Base-by-base conservation (phyloP, 306 rosid genomes). In the Cucumis melo region DNA sequence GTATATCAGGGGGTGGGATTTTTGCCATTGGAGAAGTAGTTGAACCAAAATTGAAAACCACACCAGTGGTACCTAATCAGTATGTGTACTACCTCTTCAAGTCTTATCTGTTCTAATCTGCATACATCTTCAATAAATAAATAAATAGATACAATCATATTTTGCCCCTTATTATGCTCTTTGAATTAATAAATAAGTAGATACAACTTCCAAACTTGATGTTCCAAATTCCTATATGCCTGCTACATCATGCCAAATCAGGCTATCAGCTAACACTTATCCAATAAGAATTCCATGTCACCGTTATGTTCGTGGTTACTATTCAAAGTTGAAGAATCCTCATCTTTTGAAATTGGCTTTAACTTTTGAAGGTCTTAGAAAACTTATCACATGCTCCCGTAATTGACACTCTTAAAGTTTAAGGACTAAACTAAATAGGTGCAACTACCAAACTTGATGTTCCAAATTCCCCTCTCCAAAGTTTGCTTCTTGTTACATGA, bases 1-100 rank as follows among this genome's bases (percentile, higher is more conserved):
- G 60, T 59, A 16, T 29, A 21, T 15, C 29, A 5, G 99, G 97
- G 65, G 99, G 99, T 73, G 99, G 99, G 82, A 88, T 92, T 77
- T 95, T 86, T 83, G 79, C 99, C 67, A 85, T 95, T 64, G 99
- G 99, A 78, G 86, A 92, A 73, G 93, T 95, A 72, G 84, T 87
- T 78, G 78, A 86, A 73, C 98, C 99, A 59, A 82, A 78, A 82
- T 50, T 84, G 73, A 88, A 67, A 51, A 87, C 80, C 34, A 86
- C 97, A 59, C 73, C 96, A 10, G 59, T 95, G 81, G 67, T 92
- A 63, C 87, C 87, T 72, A 65, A 80, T 70, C 86, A 85, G 99
- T 95, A 88, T 48, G 99, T 85, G 46, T 4, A 42, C 46, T 63
- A 19, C 29, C 70, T 16, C 21, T 21, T 23, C 51, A 79, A 82